phyloP scores from a whole-genome alignment of 768 basidiomycete genomes.

The Sarcodon aspratus region DNA sequence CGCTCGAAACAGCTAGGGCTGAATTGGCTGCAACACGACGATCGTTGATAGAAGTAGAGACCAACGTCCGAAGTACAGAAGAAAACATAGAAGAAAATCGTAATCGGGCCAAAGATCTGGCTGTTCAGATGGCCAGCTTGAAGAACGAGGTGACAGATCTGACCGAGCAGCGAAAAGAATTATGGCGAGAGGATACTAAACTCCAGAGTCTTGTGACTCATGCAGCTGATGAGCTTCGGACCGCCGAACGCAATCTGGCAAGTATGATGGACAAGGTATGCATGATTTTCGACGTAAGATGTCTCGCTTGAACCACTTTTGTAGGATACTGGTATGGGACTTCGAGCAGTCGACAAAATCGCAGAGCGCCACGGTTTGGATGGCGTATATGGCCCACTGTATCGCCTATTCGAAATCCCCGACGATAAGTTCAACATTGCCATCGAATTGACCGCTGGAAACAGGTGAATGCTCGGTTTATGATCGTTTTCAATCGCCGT shows the following conservation, averaged over 20 bases:
- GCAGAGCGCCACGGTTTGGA: slow-evolving; percentile 61
- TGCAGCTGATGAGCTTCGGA: slow-evolving; percentile 71
- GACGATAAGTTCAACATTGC: slow-evolving; percentile 87
- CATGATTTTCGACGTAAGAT: not conserved
- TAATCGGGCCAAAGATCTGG: slow-evolving; percentile 40
- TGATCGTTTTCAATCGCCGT: not conserved
- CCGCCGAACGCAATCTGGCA: slow-evolving; percentile 67
- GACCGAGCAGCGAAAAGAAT: slow-evolving; percentile 77
- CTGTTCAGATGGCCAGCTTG: slow-evolving; percentile 44
- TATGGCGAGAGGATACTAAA: slow-evolving; percentile 94
- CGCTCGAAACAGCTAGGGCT: slow-evolving; percentile 38
- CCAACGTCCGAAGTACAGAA: slow-evolving; percentile 43
- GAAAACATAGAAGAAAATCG: slow-evolving; percentile 57
- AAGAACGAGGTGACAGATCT: slow-evolving; percentile 61
- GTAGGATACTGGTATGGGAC: slow-evolving; percentile 84
- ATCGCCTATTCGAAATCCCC: slow-evolving; percentile 83
- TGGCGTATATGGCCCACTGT: slow-evolving; percentile 91
- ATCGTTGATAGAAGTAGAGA: slow-evolving; percentile 45
- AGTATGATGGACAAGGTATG: slow-evolving; percentile 93
- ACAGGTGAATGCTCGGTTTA: slow-evolving; percentile 45
- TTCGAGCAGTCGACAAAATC: slow-evolving; percentile 79
- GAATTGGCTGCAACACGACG: slow-evolving; percentile 38
- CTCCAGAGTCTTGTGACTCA: slow-evolving; percentile 66
- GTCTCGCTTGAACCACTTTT: slow-evolving; percentile 1
- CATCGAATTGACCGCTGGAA: slow-evolving; percentile 91